These are phyloP conservation scores for Mycena sanguinolenta DNA, from an alignment of 768 basidiomycete genomes.

Conservation along the genomic window DNA sequence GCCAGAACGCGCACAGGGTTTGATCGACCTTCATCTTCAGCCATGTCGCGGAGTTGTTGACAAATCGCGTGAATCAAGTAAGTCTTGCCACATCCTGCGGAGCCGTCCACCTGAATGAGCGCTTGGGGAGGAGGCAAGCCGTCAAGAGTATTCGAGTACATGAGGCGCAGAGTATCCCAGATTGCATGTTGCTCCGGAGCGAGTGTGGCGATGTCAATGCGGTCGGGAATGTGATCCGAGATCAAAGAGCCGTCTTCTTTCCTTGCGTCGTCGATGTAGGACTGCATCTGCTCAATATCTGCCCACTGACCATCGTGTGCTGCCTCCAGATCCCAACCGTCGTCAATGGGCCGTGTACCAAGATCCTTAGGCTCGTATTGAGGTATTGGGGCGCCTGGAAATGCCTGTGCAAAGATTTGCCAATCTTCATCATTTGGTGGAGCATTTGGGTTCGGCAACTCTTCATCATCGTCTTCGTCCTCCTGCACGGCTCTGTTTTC, in stretches of 20 bases:
- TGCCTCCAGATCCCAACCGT: too few relatives aligned
- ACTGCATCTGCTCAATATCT: too few relatives aligned
- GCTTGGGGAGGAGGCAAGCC: too few relatives aligned
- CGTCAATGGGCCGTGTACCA: too few relatives aligned
- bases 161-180: too few relatives aligned
- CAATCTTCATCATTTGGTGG: slow-evolving; percentile 1
- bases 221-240: too few relatives aligned
- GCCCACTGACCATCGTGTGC: too few relatives aligned
- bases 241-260: too few relatives aligned
- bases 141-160: too few relatives aligned
- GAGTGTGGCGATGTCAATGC: too few relatives aligned
- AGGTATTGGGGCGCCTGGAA: slow-evolving; percentile 13
- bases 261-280: too few relatives aligned
- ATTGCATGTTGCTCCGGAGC: too few relatives aligned
- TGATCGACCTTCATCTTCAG: not conserved
- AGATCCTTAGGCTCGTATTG: not conserved
- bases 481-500: slow-evolving; percentile 7
- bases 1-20: slow-evolving; percentile 23
- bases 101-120: slow-evolving; percentile 17
- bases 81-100: slow-evolving; percentile 30
- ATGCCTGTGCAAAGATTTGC: slow-evolving; percentile 14
- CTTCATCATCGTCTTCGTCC: slow-evolving; percentile 18
- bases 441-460: not conserved
- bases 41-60: slow-evolving; percentile 17
- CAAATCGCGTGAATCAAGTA: slow-evolving; percentile 25